Percentiles rank a stretch among this genome's conserved stretches.
These are phyloP conservation scores for Verticillium isaacii DNA, from an alignment of 2,329 filamentous ascomycete species.

Conservation along the genomic window DNA sequence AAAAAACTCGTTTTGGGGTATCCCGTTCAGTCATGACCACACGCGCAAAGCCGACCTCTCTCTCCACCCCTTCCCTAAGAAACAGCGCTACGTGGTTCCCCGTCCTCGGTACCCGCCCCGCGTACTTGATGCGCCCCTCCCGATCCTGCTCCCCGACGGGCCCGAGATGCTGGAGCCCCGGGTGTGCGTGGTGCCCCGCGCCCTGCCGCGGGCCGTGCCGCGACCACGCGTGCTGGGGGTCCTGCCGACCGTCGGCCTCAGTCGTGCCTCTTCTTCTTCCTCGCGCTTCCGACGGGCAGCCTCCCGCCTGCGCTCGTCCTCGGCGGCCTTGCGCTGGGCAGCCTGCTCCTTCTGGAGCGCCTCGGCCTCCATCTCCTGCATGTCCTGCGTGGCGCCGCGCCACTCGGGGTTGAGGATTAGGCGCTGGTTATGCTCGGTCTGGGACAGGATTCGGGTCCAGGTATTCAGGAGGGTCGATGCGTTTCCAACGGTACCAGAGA, in stretches of 20 bases:
- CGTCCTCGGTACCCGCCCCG: constrained; percentile 12
- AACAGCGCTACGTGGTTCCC: background rate
- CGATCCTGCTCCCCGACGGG: constrained; percentile 13
- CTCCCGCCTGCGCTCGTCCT: constrained; percentile 74
- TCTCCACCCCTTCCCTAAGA: background rate
- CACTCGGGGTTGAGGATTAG: constrained; percentile 83
- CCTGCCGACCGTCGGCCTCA: constrained; percentile 28
- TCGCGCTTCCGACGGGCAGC: constrained; percentile 61
- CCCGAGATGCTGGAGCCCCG: constrained; percentile 10
- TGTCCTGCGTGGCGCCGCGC: constrained; percentile 83
- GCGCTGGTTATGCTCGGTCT: constrained; percentile 96
- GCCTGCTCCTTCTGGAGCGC: constrained; percentile 68
- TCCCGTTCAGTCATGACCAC: constrained; percentile 8
- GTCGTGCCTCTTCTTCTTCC: constrained; percentile 49
- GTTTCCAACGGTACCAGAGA: constrained; percentile 78
- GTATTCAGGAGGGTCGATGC: constrained; percentile 88
- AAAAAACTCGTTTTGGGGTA: constrained; percentile 10
- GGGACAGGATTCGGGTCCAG: constrained; percentile 92
- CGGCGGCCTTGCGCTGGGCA: constrained; percentile 68
- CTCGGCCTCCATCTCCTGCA: constrained; percentile 83
- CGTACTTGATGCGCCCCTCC: constrained; percentile 10
- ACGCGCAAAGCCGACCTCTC: background rate
- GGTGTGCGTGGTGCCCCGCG: constrained; percentile 6
- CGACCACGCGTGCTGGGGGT: constrained; percentile 9
- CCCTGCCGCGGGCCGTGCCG: constrained; percentile 4